Evolutionary conservation across 805 yeast species (phyloP), one percentile per base, ranked within the genome.

Genomic region (Candida manassasensis): DNA sequence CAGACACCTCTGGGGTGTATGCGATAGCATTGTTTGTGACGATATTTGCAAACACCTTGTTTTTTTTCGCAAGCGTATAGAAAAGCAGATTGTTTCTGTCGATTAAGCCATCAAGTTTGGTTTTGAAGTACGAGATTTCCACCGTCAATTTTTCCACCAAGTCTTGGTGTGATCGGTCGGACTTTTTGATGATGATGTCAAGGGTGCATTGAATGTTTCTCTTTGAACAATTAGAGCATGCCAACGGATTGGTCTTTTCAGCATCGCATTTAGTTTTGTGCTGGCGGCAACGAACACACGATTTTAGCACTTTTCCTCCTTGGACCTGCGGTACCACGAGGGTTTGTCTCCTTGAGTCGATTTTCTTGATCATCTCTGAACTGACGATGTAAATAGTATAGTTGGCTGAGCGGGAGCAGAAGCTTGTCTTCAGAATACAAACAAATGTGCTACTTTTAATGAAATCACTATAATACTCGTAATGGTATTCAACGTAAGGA

Each of bases 201-300:
- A 79, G 59, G 29, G 68, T 67, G 48, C 87, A 81, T 18, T 58
- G 55, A 14, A 73, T 45, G 12, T 74, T 73, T 39, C 71, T 67
- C 49, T 70, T 75, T 4, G 60, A 43, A 50, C 87, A 81, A 19
- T 73, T 67, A 3, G 79, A 53, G 47, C 87, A 81, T 0, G 83
- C 73, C 16, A 55, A 49, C 3, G 86, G 85, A 22, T 63, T 55
- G 11, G 75, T 71, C 16, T 50, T 49, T 10, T 57, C 43, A 9
- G 80, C 80, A 49, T 80, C 81, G 54, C 87, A 81, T 47, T 71
- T 77, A 12, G 80, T 78, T 52, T 81, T 81, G 45, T 78, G 81
- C 47, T 73, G 74, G 22, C 86, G 65, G 53, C 87, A 81, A 21
- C 82, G 61, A 4, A 72, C 65, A 50, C 87, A 81, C 8, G 84